These are phyloP conservation scores for Fusarium vanettenii DNA, from an alignment of 2,329 filamentous ascomycete species.

Conservation along the genomic window DNA sequence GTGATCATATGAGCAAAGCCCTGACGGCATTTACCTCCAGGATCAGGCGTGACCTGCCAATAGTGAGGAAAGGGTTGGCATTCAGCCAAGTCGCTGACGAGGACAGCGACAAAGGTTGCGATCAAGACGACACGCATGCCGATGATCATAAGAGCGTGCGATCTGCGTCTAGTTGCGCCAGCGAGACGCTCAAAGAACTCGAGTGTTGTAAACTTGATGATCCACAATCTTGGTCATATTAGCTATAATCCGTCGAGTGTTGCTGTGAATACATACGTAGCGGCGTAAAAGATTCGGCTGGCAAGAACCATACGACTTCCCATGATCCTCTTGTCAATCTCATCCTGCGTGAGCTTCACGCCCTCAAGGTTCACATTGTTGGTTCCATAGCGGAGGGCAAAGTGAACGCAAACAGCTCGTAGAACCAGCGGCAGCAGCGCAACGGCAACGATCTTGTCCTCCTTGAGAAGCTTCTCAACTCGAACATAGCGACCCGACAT, in stretches of 20 bases:
- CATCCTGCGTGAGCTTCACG: constrained; percentile 16
- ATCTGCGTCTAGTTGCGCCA: constrained; percentile 78
- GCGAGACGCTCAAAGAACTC: constrained; percentile 91
- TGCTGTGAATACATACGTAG: constrained; percentile 71
- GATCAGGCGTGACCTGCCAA: constrained; percentile 84
- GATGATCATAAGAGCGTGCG: constrained; percentile 76
- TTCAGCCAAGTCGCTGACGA: constrained; percentile 83
- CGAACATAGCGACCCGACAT: constrained; percentile 83
- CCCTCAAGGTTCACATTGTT: constrained; percentile 77
- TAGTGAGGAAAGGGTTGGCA: constrained; percentile 79
- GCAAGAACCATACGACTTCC: constrained; percentile 84
- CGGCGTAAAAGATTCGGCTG: constrained; percentile 84
- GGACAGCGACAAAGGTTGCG: constrained; percentile 79
- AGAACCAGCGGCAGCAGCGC: constrained; percentile 81
- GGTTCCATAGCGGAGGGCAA: constrained; percentile 86
- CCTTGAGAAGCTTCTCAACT: constrained; percentile 83
- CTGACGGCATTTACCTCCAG: constrained; percentile 83
- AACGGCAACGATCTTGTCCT: constrained; percentile 84
- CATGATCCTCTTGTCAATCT: constrained; percentile 69
- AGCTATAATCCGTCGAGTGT: constrained; percentile 11
- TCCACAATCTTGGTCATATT: constrained; percentile 77
- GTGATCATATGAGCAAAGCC: constrained; percentile 86
- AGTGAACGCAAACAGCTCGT: constrained; percentile 85
- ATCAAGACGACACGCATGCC: constrained; percentile 78
- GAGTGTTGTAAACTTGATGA: constrained; percentile 86